A percentile compares a stretch with the other conserved stretches of the same genome.
Conservation (phyloP, 1,284 basidiomycete species). For the Pisolithus thermaeus region DNA sequence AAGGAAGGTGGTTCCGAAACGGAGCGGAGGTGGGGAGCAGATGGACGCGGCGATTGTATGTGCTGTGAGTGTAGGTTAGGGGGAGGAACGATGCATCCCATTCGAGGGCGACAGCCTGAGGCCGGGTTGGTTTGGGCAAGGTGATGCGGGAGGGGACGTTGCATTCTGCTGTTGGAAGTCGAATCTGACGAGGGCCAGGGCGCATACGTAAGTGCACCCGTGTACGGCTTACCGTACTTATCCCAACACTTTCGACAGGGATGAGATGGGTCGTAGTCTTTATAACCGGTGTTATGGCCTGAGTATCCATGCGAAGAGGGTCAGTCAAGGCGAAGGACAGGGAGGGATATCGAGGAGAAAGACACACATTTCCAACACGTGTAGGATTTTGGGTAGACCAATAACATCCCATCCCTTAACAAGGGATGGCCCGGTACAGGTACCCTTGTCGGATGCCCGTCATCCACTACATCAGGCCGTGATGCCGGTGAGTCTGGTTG, state of each 20-base stretch:
- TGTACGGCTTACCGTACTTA: constrained; percentile 54
- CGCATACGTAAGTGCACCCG: constrained; percentile 53
- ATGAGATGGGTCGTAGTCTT: constrained; percentile 55
- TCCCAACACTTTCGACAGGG: constrained; percentile 71
- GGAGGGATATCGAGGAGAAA: constrained; percentile 9
- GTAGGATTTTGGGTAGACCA: constrained; percentile 62
- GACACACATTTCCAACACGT: constrained; percentile 59
- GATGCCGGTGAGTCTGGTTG: constrained; percentile 15
- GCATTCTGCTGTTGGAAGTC: constrained; percentile 15
- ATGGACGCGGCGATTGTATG: constrained; percentile 1
- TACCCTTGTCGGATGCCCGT: constrained; percentile 53
- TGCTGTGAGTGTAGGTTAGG: constrained; percentile 9
- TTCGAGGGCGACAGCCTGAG: constrained; percentile 19
- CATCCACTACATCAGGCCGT: constrained; percentile 27
- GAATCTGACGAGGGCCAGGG: constrained; percentile 32
- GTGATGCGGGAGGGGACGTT: constrained; percentile 28
- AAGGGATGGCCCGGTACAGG: constrained; percentile 64
- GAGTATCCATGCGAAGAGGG: not conserved
- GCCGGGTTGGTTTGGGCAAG: constrained; percentile 10
- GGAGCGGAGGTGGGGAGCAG: constrained; percentile 15
- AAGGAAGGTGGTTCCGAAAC: constrained; percentile 10
- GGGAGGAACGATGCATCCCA: constrained; percentile 1
- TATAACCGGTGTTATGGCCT: constrained; percentile 73
- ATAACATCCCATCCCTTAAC: constrained; percentile 48
- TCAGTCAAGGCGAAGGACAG: not conserved